Conservation (phyloP, 2,329 filamentous ascomycete species). For the Domatiomyces catenatus region DNA sequence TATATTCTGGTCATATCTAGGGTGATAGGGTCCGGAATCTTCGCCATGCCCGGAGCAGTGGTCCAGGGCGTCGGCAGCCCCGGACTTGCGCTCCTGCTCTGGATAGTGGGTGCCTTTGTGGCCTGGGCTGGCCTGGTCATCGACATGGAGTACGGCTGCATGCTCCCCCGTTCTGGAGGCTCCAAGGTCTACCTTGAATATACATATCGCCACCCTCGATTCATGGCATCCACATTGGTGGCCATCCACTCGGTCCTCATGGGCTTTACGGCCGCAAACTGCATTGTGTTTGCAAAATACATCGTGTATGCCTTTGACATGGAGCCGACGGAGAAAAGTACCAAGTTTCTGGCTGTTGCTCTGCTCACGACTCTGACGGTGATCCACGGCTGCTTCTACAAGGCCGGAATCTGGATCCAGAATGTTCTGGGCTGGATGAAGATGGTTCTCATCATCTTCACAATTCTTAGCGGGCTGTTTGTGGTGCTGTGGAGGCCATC, state of each 20-base stretch:
- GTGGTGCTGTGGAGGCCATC: constrained; percentile 31
- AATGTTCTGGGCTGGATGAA: constrained; percentile 15
- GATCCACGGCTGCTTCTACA: constrained; percentile 43
- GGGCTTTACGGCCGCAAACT: constrained; percentile 51
- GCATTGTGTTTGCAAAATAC: constrained; percentile 54
- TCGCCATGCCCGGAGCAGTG: constrained; percentile 55
- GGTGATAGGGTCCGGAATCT: constrained; percentile 56
- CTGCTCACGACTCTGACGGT: constrained; percentile 43
- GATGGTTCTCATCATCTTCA: constrained; percentile 22
- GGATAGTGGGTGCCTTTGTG: constrained; percentile 47
- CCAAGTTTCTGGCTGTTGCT: constrained; percentile 42
- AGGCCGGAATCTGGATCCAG: constrained; percentile 15
- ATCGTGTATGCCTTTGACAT: constrained; percentile 42
- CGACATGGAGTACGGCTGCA: constrained; percentile 52
- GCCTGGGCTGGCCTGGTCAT: constrained; percentile 47
- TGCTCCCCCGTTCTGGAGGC: constrained; percentile 54
- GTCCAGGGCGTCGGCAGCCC: constrained; percentile 51
- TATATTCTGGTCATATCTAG: constrained; percentile 54
- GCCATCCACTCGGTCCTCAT: constrained; percentile 49
- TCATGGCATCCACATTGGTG: constrained; percentile 49
- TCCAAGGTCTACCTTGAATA: constrained; percentile 59
- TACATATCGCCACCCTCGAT: constrained; percentile 47
- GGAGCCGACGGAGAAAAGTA: constrained; percentile 35
- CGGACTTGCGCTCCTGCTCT: constrained; percentile 46
- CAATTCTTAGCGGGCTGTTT: constrained; percentile 46